Percentiles rank a stretch among this genome's conserved stretches.
These are phyloP conservation scores for Trichocladium antarcticum DNA, from an alignment of 495 filamentous ascomycete genomes.

Conservation along the genomic window DNA sequence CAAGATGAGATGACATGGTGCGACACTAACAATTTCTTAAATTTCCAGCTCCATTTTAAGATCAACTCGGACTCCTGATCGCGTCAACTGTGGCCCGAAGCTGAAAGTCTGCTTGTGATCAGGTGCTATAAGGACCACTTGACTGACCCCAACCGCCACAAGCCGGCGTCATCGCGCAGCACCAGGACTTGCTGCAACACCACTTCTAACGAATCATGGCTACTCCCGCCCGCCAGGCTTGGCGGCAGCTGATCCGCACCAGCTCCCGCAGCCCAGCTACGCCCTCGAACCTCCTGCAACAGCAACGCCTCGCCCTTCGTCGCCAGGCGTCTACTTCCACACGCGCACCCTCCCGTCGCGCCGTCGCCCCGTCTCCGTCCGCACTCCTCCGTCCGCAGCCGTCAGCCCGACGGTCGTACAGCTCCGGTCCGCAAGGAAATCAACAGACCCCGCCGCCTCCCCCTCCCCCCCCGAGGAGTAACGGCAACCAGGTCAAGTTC, in stretches of 20 bases:
- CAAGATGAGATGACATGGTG: slow-evolving; percentile 8
- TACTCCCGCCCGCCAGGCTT: slow-evolving; percentile 23
- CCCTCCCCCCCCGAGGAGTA: slow-evolving; percentile 10
- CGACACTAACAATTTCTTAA: slow-evolving; percentile 17
- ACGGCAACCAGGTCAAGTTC: slow-evolving; percentile 33
- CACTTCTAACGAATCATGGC: slow-evolving; percentile 15
- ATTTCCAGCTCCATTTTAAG: slow-evolving; percentile 6
- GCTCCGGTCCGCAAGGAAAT: slow-evolving; percentile 12
- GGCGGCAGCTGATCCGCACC: slow-evolving; percentile 24
- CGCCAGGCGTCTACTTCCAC: slow-evolving; percentile 2
- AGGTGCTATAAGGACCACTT: background rate
- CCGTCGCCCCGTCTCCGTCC: slow-evolving; percentile 1
- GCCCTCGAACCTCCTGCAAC: background rate
- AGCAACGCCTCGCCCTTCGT: background rate
- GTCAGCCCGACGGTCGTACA: slow-evolving; percentile 21
- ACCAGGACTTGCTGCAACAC: too few species aligned
- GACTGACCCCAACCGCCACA: background rate
- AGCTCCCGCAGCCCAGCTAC: background rate
- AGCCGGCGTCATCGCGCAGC: slow-evolving; percentile 15
- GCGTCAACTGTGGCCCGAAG: background rate
- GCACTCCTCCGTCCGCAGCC: slow-evolving; percentile 5
- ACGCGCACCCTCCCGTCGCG: background rate
- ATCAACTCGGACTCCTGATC: background rate
- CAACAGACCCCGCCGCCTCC: slow-evolving; percentile 5
- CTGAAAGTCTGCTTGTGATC: background rate